Evolutionary conservation across 768 basidiomycete genomes (phyloP).

Genomic region (Lentinula detonsa): DNA sequence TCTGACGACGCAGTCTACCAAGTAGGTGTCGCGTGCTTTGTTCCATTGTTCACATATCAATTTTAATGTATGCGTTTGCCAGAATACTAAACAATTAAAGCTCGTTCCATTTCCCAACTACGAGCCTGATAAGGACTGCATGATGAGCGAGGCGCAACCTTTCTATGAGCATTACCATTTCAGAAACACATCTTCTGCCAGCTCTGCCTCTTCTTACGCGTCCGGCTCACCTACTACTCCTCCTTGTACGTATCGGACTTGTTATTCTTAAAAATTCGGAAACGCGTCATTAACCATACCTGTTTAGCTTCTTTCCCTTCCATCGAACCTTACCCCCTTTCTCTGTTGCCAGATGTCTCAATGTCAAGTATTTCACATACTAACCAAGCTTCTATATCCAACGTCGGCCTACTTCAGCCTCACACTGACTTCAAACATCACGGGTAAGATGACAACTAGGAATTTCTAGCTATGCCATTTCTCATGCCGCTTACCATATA

Average conservation of each 20-base stretch:
- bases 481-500: background rate
- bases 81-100: slow-evolving; percentile 68
- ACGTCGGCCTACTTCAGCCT: slow-evolving; percentile 67
- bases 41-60: background rate
- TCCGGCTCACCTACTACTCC: slow-evolving; percentile 36
- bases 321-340: slow-evolving; percentile 56
- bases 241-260: slow-evolving; percentile 35
- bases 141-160: slow-evolving; percentile 68
- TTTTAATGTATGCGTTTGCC: slow-evolving; percentile 1
- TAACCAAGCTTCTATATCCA: slow-evolving; percentile 33
- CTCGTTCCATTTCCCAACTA: slow-evolving; percentile 70
- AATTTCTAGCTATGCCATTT: background rate
- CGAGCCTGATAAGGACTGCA: slow-evolving; percentile 56
- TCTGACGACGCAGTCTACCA: slow-evolving; percentile 45
- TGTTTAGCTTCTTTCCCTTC: slow-evolving; percentile 39
- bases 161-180: slow-evolving; percentile 47
- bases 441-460: slow-evolving; percentile 42
- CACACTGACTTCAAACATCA: slow-evolving; percentile 57
- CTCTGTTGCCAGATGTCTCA: slow-evolving; percentile 40
- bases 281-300: background rate
- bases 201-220: slow-evolving; percentile 55
- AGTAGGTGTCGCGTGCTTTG: slow-evolving; percentile 25
- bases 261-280: background rate
- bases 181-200: slow-evolving; percentile 49
- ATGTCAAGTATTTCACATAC: slow-evolving; percentile 43